These are phyloP conservation scores for Fragosphaeria purpurea DNA, from an alignment of 2,329 filamentous ascomycete genomes.

Conservation along the genomic window DNA sequence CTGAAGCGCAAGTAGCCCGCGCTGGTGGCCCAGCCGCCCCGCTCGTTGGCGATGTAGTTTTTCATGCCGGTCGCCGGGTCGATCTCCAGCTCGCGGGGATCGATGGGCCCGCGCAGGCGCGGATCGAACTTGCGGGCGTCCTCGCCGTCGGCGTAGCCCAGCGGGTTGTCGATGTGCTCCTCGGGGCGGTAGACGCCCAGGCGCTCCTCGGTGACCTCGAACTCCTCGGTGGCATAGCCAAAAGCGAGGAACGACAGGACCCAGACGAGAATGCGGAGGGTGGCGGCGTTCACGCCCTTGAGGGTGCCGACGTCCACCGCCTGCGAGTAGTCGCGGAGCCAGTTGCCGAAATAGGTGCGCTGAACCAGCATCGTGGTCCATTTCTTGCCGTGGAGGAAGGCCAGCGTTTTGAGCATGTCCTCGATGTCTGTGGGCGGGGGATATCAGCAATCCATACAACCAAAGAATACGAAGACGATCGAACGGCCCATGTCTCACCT, in stretches of 20 bases:
- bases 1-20: constrained; percentile 73
- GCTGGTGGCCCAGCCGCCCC: constrained; percentile 80
- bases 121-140: constrained; percentile 77
- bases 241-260: constrained; percentile 72
- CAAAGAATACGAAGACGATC: background rate
- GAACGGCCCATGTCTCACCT: constrained; percentile 31
- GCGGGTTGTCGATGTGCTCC: constrained; percentile 65
- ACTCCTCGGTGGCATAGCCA: constrained; percentile 78
- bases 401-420: constrained; percentile 68
- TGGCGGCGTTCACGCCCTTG: constrained; percentile 68
- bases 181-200: constrained; percentile 74
- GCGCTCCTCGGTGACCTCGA: constrained; percentile 71
- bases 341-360: constrained; percentile 77
- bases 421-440: constrained; percentile 50
- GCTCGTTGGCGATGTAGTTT: constrained; percentile 94
- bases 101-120: constrained; percentile 71
- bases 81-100: constrained; percentile 60
- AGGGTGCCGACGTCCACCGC: constrained; percentile 72
- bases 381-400: constrained; percentile 71
- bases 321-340: constrained; percentile 77
- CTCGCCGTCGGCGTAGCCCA: constrained; percentile 73
- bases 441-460: background rate
- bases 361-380: constrained; percentile 73
- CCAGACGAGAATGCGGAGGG: constrained; percentile 70
- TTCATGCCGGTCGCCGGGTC: constrained; percentile 87